Evolutionary conservation across 257 asterid species (phyloP), one percentile per base, ranked within the genome.

Genomic region (Solanum corneliomulleri): DNA sequence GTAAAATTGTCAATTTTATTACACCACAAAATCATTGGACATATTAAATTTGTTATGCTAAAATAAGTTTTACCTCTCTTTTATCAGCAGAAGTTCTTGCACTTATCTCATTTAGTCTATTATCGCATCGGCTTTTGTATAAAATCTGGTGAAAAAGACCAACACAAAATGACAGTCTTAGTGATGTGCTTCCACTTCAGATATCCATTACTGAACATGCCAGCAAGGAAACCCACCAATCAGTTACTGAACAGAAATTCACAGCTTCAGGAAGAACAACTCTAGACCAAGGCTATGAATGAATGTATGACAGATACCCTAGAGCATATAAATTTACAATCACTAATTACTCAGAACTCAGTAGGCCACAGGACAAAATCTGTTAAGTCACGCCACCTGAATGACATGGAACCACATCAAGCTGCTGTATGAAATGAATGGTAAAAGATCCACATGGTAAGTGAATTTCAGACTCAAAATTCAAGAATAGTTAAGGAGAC

Each of bases 81-180:
- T 92, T 96, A 92, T 96, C 99, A 5, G 90, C 92, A 75, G 94
- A 92, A 93, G 94, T 95, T 91, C 91, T 94, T 91, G 92, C 98
- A 60, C 94, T 91, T 88, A 97, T 95, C 94, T 96, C 99, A 80
- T 96, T 97, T 88, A 97, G 89, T 82, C 99, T 92, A 90, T 95
- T 97, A 90, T 96, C 99, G 62, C 98, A 96, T 88, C 97, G 94
- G 88, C 99, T 97, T 93, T 97, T 97, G 92, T 97, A 94, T 52
- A 97, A 91, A 90, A 97, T 90, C 99, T 97, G 93, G 85, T 69
- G 91, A n/a, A 89, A 92, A 86, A 89, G 39, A 82, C 75, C 68
- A 87, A 74, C 8, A 71, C 78, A 76, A 91, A 90, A 37, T 85
- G n/a, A 45, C 82, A 70, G 68, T 70, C 29, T 76, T 42, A 86